Conservation (phyloP, 2,329 filamentous ascomycete genomes). For the Huntiella decipiens region DNA sequence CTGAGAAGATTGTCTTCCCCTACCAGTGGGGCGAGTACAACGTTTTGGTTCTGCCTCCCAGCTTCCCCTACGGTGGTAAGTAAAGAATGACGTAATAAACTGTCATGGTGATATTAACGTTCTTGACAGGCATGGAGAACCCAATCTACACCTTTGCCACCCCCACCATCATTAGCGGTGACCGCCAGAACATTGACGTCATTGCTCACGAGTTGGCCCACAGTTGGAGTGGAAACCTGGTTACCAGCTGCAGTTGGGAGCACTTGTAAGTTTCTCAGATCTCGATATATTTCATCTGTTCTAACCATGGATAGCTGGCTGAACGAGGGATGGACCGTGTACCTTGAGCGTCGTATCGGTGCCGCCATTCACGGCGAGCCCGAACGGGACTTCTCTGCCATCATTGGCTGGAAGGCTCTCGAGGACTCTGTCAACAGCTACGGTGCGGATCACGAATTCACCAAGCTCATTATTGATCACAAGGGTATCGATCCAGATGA, state of each 20-base stretch:
- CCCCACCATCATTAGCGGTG: constrained; percentile 80
- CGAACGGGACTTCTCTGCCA: constrained; percentile 82
- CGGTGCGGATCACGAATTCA: constrained; percentile 77
- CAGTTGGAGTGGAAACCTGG: constrained; percentile 78
- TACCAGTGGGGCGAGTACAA: constrained; percentile 96
- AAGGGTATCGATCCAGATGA: constrained; percentile 89
- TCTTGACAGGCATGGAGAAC: constrained; percentile 57
- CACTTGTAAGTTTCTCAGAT: constrained; percentile 38
- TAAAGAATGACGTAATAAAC: constrained; percentile 10
- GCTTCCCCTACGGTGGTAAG: constrained; percentile 69
- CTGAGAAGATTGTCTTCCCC: constrained; percentile 64
- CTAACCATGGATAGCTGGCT: constrained; percentile 31
- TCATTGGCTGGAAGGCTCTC: constrained; percentile 86
- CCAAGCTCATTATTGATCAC: constrained; percentile 72
- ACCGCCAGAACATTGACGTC: constrained; percentile 82
- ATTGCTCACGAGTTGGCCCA: constrained; percentile 70
- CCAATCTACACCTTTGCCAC: constrained; percentile 91
- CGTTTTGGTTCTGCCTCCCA: constrained; percentile 71
- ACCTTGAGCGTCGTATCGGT: constrained; percentile 73
- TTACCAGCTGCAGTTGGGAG: constrained; percentile 63
- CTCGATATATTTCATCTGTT: background rate
- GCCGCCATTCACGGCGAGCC: constrained; percentile 62
- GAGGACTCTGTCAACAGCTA: constrained; percentile 62
- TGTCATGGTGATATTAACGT: constrained; percentile 12
- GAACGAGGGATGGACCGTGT: constrained; percentile 80